These are phyloP conservation scores for Globisporangium orthogonon DNA, from an alignment of 352 stramenopile genomes.

Conservation along the genomic window DNA sequence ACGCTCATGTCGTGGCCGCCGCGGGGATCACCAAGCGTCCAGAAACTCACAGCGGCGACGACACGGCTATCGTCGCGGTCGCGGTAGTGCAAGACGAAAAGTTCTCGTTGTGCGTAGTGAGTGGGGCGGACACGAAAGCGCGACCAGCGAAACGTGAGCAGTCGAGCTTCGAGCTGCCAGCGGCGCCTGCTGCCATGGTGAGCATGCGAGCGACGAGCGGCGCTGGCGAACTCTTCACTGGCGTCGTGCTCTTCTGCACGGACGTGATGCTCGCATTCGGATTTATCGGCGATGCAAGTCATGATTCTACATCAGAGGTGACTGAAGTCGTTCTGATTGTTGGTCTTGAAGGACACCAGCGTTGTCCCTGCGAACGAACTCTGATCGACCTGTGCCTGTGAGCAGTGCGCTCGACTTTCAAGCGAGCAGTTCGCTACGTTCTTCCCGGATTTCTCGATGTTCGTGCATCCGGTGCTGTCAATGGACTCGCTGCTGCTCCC, in stretches of 20 bases:
- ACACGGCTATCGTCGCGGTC: conserved; percentile 22
- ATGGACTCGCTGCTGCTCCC: conserved; percentile 29
- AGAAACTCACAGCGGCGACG: conserved; percentile 23
- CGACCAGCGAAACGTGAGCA: conserved; percentile 2
- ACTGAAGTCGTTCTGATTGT: background rate
- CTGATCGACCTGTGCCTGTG: background rate
- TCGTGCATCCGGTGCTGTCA: conserved; percentile 44
- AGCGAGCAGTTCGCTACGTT: conserved; percentile 61
- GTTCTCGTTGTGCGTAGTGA: conserved; percentile 24
- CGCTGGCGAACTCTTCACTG: conserved; percentile 31
- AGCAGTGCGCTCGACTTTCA: conserved; percentile 38
- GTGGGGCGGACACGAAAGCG: background rate
- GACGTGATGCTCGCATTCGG: conserved; percentile 60
- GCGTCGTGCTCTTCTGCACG: conserved; percentile 52
- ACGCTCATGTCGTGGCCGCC: conserved; percentile 36
- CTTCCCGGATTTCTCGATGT: conserved; percentile 62
- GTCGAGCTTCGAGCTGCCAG: conserved; percentile 50
- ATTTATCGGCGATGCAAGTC: conserved; percentile 24
- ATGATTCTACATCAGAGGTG: background rate
- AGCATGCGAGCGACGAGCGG: conserved; percentile 28
- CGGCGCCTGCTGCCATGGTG: conserved; percentile 43
- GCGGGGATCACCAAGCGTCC: conserved; percentile 33
- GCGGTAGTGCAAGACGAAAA: conserved; percentile 37
- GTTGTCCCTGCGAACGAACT: background rate
- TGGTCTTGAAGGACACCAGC: no score